Conservation (phyloP, 208 protist species). For the Crithidia bombi region DNA sequence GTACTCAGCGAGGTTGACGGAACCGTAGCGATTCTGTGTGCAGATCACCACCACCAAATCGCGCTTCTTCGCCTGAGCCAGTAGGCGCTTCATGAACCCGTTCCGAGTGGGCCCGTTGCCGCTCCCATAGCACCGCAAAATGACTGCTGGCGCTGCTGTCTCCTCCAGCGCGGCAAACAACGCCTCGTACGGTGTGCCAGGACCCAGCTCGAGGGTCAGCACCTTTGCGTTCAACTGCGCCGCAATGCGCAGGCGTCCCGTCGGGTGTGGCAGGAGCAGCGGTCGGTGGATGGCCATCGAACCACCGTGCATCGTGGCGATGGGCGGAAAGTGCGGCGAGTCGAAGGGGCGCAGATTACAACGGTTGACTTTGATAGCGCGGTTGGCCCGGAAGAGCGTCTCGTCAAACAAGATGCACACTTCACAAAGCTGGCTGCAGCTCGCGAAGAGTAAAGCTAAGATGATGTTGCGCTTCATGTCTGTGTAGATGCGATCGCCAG, state of each 20-base stretch:
- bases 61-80: constrained; percentile 61
- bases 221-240: constrained; percentile 53
- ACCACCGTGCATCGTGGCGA: constrained; percentile 77
- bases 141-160: constrained; percentile 71
- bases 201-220: constrained; percentile 72
- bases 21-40: constrained; percentile 88
- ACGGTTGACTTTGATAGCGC: constrained; percentile 84
- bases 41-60: constrained; percentile 91
- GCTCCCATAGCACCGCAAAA: constrained; percentile 93
- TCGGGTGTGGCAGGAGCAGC: constrained; percentile 55
- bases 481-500: constrained; percentile 83
- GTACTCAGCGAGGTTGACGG: constrained; percentile 81
- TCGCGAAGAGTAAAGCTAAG: constrained; percentile 84
- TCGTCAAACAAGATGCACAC: constrained; percentile 96
- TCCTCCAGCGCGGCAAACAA: constrained; percentile 30
- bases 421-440: constrained; percentile 87
- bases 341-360: constrained; percentile 89
- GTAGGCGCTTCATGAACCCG: constrained; percentile 67
- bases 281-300: constrained; percentile 51
- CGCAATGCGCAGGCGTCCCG: constrained; percentile 57
- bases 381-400: constrained; percentile 94
- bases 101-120: constrained; percentile 91
- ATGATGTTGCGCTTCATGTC: constrained; percentile 91
- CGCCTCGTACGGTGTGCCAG: constrained; percentile 58
- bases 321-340: constrained; percentile 87